Base-by-base conservation (phyloP, 1,139 yeast genomes). In the Hansenula anomala region DNA sequence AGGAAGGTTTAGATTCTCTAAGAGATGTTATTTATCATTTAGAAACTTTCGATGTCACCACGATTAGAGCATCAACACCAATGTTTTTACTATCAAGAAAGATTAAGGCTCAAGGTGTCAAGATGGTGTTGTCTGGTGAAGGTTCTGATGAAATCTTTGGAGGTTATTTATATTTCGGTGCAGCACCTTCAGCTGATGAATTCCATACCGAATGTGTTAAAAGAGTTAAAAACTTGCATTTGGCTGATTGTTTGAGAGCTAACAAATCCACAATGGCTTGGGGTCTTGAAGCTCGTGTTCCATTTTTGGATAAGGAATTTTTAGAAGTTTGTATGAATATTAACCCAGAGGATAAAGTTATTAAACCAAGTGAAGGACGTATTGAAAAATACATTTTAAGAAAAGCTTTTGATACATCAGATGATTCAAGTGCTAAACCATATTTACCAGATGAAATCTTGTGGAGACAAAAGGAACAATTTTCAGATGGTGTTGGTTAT, bases 401-500 rank as follows among this genome's bases (percentile, higher is more conserved):
- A 73, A 90, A 90, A 75, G 98, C 98, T 16, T 92, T 92, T 61
- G 98, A 92, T 67, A 89, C 95, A 38, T 56, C 73, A 37, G 89
- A 83, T 54, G 78, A 73, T 44, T 87, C 90, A 47, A 62, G 63
- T 43, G 78, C 66, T 39, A 71, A 74, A 56, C 94, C 96, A 54
- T 92, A 92, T 75, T 76, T 92, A 63, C 99, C 98, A 48, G 78
- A 85, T 44, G 97, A 92, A 69, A 92, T 92, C 59, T 74, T 92
- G 61, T 92, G 97, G 97, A 86, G 99, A 77, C 99, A 92, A 73
- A 92, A 92, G 80, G 98, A 92, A 71, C 99, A 92, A 71, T 92
- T 92, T 70, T 86, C 96, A 40, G 99, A 92, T 59, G 99, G 99
- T 69, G 99, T 92, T 45, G 99, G 99, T 46, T 92, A 92, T 75